Evolutionary conservation across 2,329 filamentous ascomycete species (phyloP).

Genomic region (Xylariaceae sp.): DNA sequence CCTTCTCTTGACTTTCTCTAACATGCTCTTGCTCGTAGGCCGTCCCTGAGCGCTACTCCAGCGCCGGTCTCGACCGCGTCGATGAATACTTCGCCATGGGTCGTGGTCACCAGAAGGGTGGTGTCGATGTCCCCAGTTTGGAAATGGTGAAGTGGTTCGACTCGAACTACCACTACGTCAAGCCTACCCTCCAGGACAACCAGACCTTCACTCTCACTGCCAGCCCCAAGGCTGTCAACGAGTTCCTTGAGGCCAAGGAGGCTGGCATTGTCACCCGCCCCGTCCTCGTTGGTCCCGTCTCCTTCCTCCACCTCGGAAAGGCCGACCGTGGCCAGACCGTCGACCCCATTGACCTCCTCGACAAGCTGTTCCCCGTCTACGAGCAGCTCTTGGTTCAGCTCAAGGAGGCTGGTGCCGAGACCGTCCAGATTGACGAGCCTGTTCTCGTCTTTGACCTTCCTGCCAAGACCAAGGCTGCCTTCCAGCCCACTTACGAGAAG

Average conservation of each 20-base stretch:
- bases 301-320: conserved; percentile 96
- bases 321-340: conserved; percentile 92
- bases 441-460: conserved; percentile 92
- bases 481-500: conserved; percentile 97
- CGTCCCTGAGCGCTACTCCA: conserved; percentile 87
- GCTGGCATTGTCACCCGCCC: conserved; percentile 89
- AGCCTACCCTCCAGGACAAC: conserved; percentile 94
- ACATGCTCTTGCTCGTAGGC: conserved; percentile 49
- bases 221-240: conserved; percentile 86
- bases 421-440: conserved; percentile 97
- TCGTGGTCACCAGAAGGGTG: conserved; percentile 92
- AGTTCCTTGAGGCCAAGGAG: conserved; percentile 98
- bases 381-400: conserved; percentile 87
- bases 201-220: conserved; percentile 87
- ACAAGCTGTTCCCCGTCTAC: conserved; percentile 92
- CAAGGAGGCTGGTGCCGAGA: conserved; percentile 92
- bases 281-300: conserved; percentile 91
- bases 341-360: conserved; percentile 86
- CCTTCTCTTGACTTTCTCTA: conserved; percentile 13
- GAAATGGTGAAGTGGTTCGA: conserved; percentile 99
- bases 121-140: conserved; percentile 85
- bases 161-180: conserved; percentile 99
- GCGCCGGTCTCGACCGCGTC: conserved; percentile 77
- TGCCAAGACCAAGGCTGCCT: conserved; percentile 85
- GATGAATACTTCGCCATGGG: conserved; percentile 99